Conservation (phyloP, 805 yeast genomes). For the Starmerella bacillaris region DNA sequence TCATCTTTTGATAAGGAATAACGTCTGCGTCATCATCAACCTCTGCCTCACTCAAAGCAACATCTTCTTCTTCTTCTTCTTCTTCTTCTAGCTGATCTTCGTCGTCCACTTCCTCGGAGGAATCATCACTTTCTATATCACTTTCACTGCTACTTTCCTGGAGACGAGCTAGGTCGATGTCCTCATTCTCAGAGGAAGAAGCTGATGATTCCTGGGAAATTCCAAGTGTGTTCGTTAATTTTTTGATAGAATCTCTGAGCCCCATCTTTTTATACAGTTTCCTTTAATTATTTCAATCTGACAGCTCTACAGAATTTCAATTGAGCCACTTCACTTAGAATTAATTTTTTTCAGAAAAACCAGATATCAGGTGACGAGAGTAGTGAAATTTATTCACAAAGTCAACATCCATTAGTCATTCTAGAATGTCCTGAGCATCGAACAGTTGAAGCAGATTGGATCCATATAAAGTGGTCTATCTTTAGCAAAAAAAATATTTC, state of each 20-base stretch:
- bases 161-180: slow-evolving; percentile 6
- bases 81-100: slow-evolving; percentile 45
- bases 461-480: too few species aligned
- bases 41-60: slow-evolving; percentile 80
- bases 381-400: too few species aligned
- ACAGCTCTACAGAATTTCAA: too few species aligned
- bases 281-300: too few species aligned
- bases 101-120: slow-evolving; percentile 33
- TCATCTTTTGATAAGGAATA: slow-evolving; percentile 77
- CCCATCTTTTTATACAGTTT: too few species aligned
- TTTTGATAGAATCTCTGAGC: slow-evolving; percentile 17
- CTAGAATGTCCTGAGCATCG: too few species aligned
- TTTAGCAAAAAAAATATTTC: too few species aligned
- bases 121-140: slow-evolving; percentile 26
- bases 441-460: too few species aligned
- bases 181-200: slow-evolving; percentile 19
- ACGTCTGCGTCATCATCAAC: slow-evolving; percentile 87
- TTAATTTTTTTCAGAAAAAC: too few species aligned
- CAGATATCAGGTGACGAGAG: too few species aligned
- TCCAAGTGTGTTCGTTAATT: slow-evolving; percentile 15
- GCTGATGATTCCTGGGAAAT: slow-evolving; percentile 4
- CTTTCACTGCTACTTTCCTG: slow-evolving; percentile 2
- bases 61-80: slow-evolving; percentile 60
- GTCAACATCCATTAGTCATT: too few species aligned
- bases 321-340: too few species aligned